Conservation (phyloP, 2,329 filamentous ascomycete genomes). For the Corinectria fuckeliana region DNA sequence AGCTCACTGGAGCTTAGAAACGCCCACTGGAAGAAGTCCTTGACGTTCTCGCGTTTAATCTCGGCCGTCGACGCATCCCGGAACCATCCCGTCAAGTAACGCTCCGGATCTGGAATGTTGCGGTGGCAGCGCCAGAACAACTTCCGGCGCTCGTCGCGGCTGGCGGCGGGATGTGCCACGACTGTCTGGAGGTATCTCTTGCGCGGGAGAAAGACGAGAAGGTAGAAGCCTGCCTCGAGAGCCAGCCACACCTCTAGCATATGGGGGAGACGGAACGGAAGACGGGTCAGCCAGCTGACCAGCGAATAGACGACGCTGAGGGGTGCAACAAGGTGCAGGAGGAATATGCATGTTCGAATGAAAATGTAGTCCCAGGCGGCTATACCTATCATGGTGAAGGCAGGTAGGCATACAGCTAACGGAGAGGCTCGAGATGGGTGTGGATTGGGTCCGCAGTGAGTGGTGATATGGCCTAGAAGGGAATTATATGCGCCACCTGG, state of each 20-base stretch:
- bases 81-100: constrained; percentile 65
- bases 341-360: constrained; percentile 55
- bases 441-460: background rate
- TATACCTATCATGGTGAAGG: background rate
- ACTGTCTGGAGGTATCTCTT: constrained; percentile 57
- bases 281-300: constrained; percentile 34
- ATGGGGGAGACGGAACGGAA: constrained; percentile 37
- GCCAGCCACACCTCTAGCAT: constrained; percentile 52
- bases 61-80: constrained; percentile 57
- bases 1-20: constrained; percentile 57
- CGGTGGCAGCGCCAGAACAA: constrained; percentile 59
- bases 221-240: constrained; percentile 61
- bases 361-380: constrained; percentile 35
- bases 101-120: constrained; percentile 58
- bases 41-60: constrained; percentile 64
- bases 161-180: constrained; percentile 56
- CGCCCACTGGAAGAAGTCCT: constrained; percentile 67
- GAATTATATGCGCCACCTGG: background rate
- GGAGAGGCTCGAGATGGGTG: background rate
- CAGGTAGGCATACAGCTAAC: background rate
- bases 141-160: constrained; percentile 52
- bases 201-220: constrained; percentile 59
- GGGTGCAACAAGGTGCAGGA: constrained; percentile 56
- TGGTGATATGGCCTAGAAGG: background rate
- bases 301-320: constrained; percentile 55